Conservation (phyloP, 805 yeast genomes). For the Candida glaebosa region DNA sequence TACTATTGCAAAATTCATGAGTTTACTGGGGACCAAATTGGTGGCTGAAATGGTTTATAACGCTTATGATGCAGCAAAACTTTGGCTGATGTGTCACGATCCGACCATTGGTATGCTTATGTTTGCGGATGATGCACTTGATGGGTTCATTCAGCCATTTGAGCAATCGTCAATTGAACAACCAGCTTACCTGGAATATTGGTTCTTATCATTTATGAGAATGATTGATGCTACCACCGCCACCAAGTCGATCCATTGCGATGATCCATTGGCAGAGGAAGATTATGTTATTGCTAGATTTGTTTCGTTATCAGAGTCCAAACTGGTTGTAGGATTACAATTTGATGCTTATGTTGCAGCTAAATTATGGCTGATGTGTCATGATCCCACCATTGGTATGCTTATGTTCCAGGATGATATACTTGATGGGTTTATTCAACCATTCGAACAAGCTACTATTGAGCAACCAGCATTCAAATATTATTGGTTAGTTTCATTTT, state of each 20-base stretch:
- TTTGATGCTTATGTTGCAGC: not conserved
- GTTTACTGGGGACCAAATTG: not conserved
- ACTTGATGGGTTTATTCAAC: not conserved
- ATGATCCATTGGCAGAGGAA: not conserved
- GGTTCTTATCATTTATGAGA: slow-evolving; percentile 7
- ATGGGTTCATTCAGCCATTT: not conserved
- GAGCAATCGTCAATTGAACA: not conserved
- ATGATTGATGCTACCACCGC: not conserved
- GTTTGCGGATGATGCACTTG: not conserved
- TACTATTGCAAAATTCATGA: not conserved
- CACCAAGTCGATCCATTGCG: not conserved
- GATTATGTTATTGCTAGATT: not conserved
- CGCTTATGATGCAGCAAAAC: not conserved
- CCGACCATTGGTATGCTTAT: not conserved
- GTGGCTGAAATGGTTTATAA: not conserved
- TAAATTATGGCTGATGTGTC: not conserved
- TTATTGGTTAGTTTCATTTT: not conserved
- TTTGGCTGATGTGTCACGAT: not conserved
- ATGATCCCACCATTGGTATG: not conserved
- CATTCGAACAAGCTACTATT: not conserved
- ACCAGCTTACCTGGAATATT: not conserved
- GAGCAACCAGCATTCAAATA: not conserved
- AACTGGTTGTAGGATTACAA: not conserved
- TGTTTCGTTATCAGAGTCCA: not conserved
- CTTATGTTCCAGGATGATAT: not conserved